phyloP scores from a whole-genome alignment of 306 rosid species.

The Acacia acuminata region DNA sequence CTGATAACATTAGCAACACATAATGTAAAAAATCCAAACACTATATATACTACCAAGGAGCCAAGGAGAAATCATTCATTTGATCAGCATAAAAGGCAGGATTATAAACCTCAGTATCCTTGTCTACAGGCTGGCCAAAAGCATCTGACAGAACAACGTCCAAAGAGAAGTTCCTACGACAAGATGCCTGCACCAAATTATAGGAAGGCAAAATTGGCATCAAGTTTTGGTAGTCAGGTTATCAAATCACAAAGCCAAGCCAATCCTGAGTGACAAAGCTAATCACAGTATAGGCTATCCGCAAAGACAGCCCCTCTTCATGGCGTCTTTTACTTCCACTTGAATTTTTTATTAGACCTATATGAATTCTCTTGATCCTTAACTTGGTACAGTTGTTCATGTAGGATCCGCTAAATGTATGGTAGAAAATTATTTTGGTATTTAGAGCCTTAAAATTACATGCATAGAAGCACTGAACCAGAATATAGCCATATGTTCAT shows the following conservation, averaged over 20 bases:
- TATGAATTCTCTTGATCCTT: slow-evolving; percentile 5
- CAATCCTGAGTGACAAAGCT: not conserved
- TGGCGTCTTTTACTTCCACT: not conserved
- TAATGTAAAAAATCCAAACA: slow-evolving; percentile 22
- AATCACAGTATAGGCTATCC: not conserved
- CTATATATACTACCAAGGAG: slow-evolving; percentile 11
- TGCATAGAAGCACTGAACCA: not conserved
- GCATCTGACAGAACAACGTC: slow-evolving; percentile 70
- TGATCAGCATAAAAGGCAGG: slow-evolving; percentile 18
- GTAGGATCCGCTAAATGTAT: not conserved
- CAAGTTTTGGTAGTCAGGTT: slow-evolving; percentile 1
- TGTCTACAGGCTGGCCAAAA: slow-evolving; percentile 60
- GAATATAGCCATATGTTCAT: not conserved
- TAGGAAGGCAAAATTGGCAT: slow-evolving; percentile 33
- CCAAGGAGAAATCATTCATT: slow-evolving; percentile 24
- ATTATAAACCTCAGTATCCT: slow-evolving; percentile 67
- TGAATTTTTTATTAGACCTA: not conserved
- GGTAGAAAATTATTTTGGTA: slow-evolving; percentile 1
- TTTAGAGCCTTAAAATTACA: not conserved
- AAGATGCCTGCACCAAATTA: slow-evolving; percentile 75
- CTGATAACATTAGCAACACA: slow-evolving; percentile 43
- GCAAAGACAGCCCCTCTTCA: slow-evolving; percentile 3
- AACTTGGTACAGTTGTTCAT: not conserved
- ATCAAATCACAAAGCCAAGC: not conserved
- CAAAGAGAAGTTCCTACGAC: slow-evolving; percentile 88